Base-by-base conservation (phyloP, 1,284 basidiomycete species). In the Ustilago esculenta region DNA sequence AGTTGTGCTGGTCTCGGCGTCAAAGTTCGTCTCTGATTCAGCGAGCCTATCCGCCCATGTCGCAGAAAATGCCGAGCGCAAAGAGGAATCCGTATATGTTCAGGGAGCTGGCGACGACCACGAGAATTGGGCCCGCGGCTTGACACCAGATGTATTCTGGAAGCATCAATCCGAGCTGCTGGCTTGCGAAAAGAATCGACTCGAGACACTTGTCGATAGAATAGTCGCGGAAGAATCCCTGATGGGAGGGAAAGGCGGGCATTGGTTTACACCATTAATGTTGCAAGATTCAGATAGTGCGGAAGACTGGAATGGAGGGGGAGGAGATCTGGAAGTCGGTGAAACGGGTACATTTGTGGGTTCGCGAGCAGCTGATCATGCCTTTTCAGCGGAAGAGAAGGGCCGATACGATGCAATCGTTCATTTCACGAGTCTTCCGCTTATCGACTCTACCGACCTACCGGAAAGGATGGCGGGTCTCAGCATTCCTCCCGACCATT, bases 61-160 rank as follows among this genome's bases (percentile, higher is more conserved):
- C 12, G 2, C 35, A 15, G 24, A 4, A 0, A 14, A 32, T 3
- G 10, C 1, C 0, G 2, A 32, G 2, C 6, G 23, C 18, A 10
- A 36, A 4, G 5, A 27, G 1, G 87, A 89, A 0, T 93, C 87
- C 75, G 84, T 87, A 5, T 94, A 94, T 74, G 87, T 94, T 8
- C 92, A 94, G 81, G 92, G 92, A 2, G 90, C 90, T 0, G 92
- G 92, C 0, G 92, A 94, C 75, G 92, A 94, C 74, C 91, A 94
- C 74, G 92, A 94, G 78, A 84, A 89, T 8, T 94, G 92, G 92
- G 87, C 90, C 2, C 71, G 89, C 86, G 91, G 90, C 1, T 83
- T 94, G 50, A 90, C 88, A 0, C 90, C 92, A 0, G 73, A 83
- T 9, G 58, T 89, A 11, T 94, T 90, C 76, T 94, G 92, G 92